Base-by-base conservation (phyloP, 306 rosid genomes). In the Casuarina equisetifolia region DNA sequence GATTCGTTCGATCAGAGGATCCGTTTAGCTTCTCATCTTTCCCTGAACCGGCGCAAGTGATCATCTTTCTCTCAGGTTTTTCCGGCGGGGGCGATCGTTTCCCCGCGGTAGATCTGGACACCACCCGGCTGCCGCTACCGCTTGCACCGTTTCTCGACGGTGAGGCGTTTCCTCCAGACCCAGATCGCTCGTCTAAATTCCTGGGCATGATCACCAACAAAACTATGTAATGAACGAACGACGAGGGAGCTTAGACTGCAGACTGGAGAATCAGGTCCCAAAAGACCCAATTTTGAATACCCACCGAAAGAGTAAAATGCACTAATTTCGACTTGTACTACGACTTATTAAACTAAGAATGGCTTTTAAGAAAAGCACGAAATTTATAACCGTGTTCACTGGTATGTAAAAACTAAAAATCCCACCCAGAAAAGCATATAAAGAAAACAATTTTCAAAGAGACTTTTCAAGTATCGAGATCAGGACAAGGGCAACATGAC, bases 171-270 rank as follows among this genome's bases (percentile, higher is more conserved):
- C 73, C 90, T 4, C 45, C 75, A 49, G 72, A 69, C 46, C 75
- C 84, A 9, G 86, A 82, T 67, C 85, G 81, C 58, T 86, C 92
- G 39, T 88, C 91, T 79, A 88, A 77, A 66, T 82, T 88, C 92
- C 94, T 90, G 75, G 10, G 75, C 89, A 84, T 82, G 77, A 84
- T 82, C 77, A 52, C 78, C 74, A 70, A 75, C 44, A 46, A 73
- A 40, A 51, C 70, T 73, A 53, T 20, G 62, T 77, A 73, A 64
- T 70, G 25, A 48, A 55, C 3, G 25, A 48, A 55, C 3, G 62
- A n/a, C 19, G 2, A 55, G 19, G 36, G 32, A 43, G 43, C n/a
- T 46, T 1, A 12, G 62, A 58, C 57, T 53, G 70, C 43, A 53
- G 48, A 62, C 74, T 54, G 53, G 81, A n/a, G n/a, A n/a, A 77